Percentiles rank a stretch among this genome's conserved stretches.
Conservation (phyloP, 140 eudicot genomes). For the Senecio squalidus region DNA sequence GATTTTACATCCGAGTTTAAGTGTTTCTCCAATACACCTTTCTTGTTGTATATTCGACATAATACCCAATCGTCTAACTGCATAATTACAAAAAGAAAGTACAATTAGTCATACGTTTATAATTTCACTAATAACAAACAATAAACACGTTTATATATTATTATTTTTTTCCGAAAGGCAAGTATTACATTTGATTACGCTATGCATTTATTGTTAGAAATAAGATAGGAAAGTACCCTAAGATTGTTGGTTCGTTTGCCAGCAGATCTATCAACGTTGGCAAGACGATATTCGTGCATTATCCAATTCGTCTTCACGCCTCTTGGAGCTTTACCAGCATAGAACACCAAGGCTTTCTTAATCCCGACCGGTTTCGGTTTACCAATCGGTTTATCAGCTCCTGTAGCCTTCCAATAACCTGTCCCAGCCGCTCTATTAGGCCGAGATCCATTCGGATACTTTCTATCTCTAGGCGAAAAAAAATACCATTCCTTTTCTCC, state of each 20-base stretch:
- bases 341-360: conserved; percentile 83
- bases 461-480: conserved; percentile 78
- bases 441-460: conserved; percentile 88
- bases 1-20: conserved; percentile 22
- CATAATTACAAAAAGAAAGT: conserved; percentile 6
- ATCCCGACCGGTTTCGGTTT: conserved; percentile 69
- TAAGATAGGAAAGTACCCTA: conserved; percentile 30
- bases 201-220: too few relatives aligned
- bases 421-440: conserved; percentile 91
- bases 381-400: conserved; percentile 91
- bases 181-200: too few relatives aligned
- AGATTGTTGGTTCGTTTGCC: conserved; percentile 56
- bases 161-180: too few relatives aligned
- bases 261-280: conserved; percentile 75
- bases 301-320: conserved; percentile 95
- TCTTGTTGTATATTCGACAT: conserved; percentile 93
- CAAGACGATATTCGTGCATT: conserved; percentile 91
- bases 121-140: neutral
- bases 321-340: conserved; percentile 82
- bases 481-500: conserved; percentile 99
- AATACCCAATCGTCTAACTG: conserved; percentile 96
- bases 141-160: neutral
- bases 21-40: conserved; percentile 58
- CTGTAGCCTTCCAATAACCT: conserved; percentile 98
- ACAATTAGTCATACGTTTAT: neutral